Base-by-base conservation (phyloP, 2,329 filamentous ascomycete species). In the Colletotrichum sp. region DNA sequence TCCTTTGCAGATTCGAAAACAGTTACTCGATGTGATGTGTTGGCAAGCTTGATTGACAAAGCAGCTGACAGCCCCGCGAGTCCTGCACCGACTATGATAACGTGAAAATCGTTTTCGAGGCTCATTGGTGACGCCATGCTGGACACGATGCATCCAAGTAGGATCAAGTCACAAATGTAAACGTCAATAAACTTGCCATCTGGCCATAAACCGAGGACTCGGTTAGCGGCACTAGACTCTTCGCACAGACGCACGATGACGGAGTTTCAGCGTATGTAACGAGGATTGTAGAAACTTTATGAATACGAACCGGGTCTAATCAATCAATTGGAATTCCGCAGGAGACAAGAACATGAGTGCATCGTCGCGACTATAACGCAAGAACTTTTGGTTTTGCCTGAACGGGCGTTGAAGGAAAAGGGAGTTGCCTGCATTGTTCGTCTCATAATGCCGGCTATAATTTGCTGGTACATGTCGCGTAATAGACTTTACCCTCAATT, bases 1-100 rank as follows among this genome's bases (percentile, higher is more conserved):
- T 78, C 72, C 69, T 72, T 67, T 19, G 63, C 70, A 8, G 71
- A 61, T 30, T 74, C 44, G 65, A 78, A 67, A 44, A 78, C 71
- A 29, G 71, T 78, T 7, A 78, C 64, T 11, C 27, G 22, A 34
- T 67, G 64, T 22, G 64, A 44, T 13, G 64, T 4, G n/a, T 52
- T 67, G 16, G 64, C 64, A 49, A 67, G 25, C 64, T 67, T 67
- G 64, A 36, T 67, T 13, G 64, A 44, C 39, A 67, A 30, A 9
- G 36, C 64, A 22, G 64, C 64, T 7, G 64, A 29, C 22, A 67
- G 22, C n/a, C 64, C 64, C 6, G 64, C 64, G 16, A 67, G 64
- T 27, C 64, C 64, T 67, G 64, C 64, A 16, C 64, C 64, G 16
- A 67, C 44, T 5, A 67, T 55, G 16, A 52, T 16, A 30, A 67